A percentile compares a stretch with the other conserved stretches of the same genome.
Conservation (phyloP, 2,329 filamentous ascomycete species). For the Xylariaceae sp. region DNA sequence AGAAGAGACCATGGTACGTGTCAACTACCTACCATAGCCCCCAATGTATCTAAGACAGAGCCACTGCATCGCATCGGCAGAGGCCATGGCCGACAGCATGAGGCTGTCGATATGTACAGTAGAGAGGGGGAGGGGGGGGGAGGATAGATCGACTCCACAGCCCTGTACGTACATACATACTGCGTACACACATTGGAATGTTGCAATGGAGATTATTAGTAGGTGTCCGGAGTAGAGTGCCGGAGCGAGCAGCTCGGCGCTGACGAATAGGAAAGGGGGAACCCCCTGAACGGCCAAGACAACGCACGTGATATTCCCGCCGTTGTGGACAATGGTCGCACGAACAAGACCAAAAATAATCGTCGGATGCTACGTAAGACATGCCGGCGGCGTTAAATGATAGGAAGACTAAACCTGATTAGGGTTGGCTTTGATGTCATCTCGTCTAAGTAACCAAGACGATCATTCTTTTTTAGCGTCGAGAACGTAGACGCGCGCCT, state of each 20-base stretch:
- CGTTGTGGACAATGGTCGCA: conserved; percentile 9
- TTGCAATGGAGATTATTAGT: conserved; percentile 12
- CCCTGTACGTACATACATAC: too few species aligned
- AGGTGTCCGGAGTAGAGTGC: conserved; percentile 3
- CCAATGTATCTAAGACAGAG: conserved; percentile 23
- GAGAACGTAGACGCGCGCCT: conserved; percentile 31
- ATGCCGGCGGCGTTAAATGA: conserved; percentile 5
- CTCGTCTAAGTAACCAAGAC: conserved; percentile 12
- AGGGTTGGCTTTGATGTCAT: conserved; percentile 4
- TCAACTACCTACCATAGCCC: conserved; percentile 8
- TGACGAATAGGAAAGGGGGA: conserved; percentile 15
- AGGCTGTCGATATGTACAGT: not conserved
- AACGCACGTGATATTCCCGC: conserved; percentile 28
- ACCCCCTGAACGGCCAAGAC: conserved; percentile 16
- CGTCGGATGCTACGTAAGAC: conserved; percentile 1
- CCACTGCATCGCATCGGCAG: conserved; percentile 9
- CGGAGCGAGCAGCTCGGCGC: conserved; percentile 6
- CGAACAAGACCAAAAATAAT: conserved; percentile 6
- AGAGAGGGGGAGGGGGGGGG: too few species aligned
- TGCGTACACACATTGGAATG: not conserved
- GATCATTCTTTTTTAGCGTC: conserved; percentile 25
- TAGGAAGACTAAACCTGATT: conserved; percentile 1
- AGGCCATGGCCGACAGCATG: not conserved
- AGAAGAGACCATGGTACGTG: conserved; percentile 2
- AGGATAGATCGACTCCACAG: not conserved